These are phyloP conservation scores for Dictyostelium citrinum DNA, from an alignment of 78 protist species.

Conservation along the genomic window DNA sequence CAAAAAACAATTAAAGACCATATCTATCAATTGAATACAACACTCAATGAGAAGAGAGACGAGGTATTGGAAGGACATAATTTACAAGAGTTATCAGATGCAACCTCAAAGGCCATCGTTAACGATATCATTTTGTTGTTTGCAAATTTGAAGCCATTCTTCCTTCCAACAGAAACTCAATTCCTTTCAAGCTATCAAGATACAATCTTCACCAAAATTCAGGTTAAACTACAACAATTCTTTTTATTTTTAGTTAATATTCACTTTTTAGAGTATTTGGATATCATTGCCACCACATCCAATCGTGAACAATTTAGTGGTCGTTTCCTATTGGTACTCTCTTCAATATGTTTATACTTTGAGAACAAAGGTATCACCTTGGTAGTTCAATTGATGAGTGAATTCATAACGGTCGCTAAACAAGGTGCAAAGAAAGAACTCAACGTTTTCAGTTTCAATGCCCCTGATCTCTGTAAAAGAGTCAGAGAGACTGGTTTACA, in stretches of 20 bases:
- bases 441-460: conserved; percentile 1
- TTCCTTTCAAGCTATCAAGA: conserved; percentile 48
- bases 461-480: conserved; percentile 47
- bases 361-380: conserved; percentile 46
- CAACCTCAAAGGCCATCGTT: conserved; percentile 22
- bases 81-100: conserved; percentile 26
- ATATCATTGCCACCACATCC: conserved; percentile 23
- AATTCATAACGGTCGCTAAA: conserved; percentile 6
- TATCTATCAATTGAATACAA: conserved; percentile 15
- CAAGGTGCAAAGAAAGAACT: conserved; percentile 24
- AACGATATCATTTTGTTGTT: conserved; percentile 25
- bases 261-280: conserved; percentile 70
- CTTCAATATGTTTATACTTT: conserved; percentile 29
- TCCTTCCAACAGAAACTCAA: conserved; percentile 37
- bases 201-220: conserved; percentile 69
- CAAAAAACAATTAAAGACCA: conserved; percentile 51
- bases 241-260: conserved; percentile 39
- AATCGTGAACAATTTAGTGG: conserved; percentile 51
- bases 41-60: background rate
- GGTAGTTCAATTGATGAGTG: conserved; percentile 62
- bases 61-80: conserved; percentile 11
- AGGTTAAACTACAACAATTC: conserved; percentile 59
- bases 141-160: conserved; percentile 71
- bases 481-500: conserved; percentile 47
- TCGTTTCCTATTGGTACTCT: conserved; percentile 43